A percentile compares a stretch with the other conserved stretches of the same genome.
Conservation (phyloP, 495 filamentous ascomycete species). For the Delitschia confertaspora region DNA sequence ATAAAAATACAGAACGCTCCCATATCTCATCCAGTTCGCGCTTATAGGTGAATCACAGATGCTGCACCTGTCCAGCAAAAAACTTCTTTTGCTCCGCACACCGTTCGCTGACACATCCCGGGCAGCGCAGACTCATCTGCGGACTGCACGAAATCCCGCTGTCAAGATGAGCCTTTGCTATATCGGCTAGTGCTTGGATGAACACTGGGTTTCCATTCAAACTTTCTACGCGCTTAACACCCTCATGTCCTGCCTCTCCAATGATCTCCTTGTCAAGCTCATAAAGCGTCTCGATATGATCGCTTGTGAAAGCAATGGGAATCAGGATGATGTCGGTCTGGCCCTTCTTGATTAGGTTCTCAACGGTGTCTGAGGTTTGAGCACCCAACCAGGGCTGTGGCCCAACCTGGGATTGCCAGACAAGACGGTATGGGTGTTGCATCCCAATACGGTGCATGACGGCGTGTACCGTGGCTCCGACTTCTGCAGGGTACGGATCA, state of each 20-base stretch:
- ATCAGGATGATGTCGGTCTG: slow-evolving; percentile 87
- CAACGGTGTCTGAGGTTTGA: slow-evolving; percentile 80
- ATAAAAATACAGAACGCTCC: too few species aligned
- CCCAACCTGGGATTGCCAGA: slow-evolving; percentile 98
- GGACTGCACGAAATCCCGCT: slow-evolving; percentile 58
- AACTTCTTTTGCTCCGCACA: slow-evolving; percentile 90
- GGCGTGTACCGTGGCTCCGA: slow-evolving; percentile 92
- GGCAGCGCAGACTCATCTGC: slow-evolving; percentile 89
- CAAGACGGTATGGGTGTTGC: slow-evolving; percentile 81
- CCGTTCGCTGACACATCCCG: slow-evolving; percentile 82
- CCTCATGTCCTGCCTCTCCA: slow-evolving; percentile 71
- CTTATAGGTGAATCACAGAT: too few species aligned
- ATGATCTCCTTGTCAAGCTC: slow-evolving; percentile 96
- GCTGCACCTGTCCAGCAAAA: slow-evolving; percentile 43
- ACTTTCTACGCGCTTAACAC: slow-evolving; percentile 85
- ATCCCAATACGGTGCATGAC: slow-evolving; percentile 86
- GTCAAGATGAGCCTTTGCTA: slow-evolving; percentile 70
- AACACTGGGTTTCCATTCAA: slow-evolving; percentile 88
- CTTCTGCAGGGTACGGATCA: slow-evolving; percentile 93
- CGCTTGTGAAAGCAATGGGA: slow-evolving; percentile 94
- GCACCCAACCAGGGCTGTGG: slow-evolving; percentile 93
- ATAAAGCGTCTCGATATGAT: slow-evolving; percentile 96
- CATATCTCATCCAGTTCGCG: too few species aligned
- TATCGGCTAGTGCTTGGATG: slow-evolving; percentile 78
- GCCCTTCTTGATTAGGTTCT: slow-evolving; percentile 80